A percentile compares a stretch with the other conserved stretches of the same genome.
phyloP scores from a whole-genome alignment of 345 rosid genomes.

The Toxicodendron radicans region DNA sequence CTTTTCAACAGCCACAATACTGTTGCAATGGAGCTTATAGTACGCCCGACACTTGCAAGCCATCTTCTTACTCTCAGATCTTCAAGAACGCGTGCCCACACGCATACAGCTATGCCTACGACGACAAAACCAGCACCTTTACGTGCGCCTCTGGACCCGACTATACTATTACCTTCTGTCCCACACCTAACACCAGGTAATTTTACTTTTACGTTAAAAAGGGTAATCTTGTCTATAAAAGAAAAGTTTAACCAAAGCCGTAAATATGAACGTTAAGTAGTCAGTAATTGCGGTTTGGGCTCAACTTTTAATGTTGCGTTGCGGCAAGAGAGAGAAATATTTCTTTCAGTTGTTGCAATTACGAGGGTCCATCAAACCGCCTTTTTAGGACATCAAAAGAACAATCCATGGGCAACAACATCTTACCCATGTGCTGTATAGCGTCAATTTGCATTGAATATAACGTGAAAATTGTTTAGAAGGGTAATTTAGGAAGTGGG shows the following conservation, averaged over 20 bases:
- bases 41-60: constrained; percentile 75
- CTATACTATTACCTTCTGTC: constrained; percentile 88
- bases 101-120: constrained; percentile 98
- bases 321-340: background rate
- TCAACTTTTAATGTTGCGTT: background rate
- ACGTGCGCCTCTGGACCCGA: constrained; percentile 70
- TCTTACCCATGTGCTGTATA: background rate
- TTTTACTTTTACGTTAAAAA: constrained; percentile 12
- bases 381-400: too few species aligned
- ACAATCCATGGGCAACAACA: background rate
- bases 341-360: too few species aligned
- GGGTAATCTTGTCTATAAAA: background rate
- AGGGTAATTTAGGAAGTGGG: background rate
- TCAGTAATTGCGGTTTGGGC: too few species aligned
- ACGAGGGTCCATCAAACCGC: too few species aligned
- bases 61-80: constrained; percentile 67
- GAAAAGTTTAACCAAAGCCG: background rate
- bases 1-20: constrained; percentile 71
- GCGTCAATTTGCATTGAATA: background rate
- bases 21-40: constrained; percentile 77
- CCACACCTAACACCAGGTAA: constrained; percentile 74
- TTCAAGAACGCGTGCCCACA: constrained; percentile 84
- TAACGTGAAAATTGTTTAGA: background rate
- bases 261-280: constrained; percentile 20
- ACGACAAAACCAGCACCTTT: constrained; percentile 90